phyloP scores from a whole-genome alignment of 2,329 filamentous ascomycete genomes.

The Pyricularia grisea region DNA sequence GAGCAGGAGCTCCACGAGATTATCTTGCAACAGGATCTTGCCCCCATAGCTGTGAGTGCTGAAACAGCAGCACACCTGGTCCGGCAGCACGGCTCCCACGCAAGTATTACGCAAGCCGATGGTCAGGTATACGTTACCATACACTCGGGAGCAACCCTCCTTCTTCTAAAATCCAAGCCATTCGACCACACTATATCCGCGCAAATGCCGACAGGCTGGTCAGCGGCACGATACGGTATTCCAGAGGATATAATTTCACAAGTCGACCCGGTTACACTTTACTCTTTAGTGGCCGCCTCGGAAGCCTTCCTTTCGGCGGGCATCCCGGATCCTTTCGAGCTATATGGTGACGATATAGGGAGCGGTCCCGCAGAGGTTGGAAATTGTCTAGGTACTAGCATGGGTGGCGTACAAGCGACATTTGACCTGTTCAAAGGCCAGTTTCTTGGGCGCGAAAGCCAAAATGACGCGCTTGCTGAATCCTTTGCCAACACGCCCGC shows the following conservation, averaged over 20 bases:
- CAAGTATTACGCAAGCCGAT: neutral
- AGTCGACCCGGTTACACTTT: constrained; percentile 23
- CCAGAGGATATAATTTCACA: constrained; percentile 23
- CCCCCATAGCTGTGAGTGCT: constrained; percentile 20
- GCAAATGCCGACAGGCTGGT: constrained; percentile 25
- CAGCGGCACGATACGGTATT: constrained; percentile 23
- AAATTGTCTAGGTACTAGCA: constrained; percentile 22
- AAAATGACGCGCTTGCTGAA: constrained; percentile 24
- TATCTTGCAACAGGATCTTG: constrained; percentile 20
- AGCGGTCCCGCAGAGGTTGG: constrained; percentile 21
- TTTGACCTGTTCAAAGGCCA: constrained; percentile 19
- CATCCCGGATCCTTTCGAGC: constrained; percentile 20
- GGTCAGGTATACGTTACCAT: constrained; percentile 16
- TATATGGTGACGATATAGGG: constrained; percentile 11
- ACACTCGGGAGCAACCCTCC: constrained; percentile 19
- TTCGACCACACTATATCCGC: constrained; percentile 19
- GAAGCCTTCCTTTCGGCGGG: constrained; percentile 24
- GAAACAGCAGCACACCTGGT: constrained; percentile 20
- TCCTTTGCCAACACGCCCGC: constrained; percentile 23
- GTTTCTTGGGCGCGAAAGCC: constrained; percentile 19
- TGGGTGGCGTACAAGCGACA: constrained; percentile 17
- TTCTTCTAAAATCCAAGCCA: constrained; percentile 20
- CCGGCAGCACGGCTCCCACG: constrained; percentile 21
- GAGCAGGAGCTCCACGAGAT: constrained; percentile 24
- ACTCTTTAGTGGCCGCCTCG: constrained; percentile 18